These are phyloP conservation scores for Hylodesmum podocarpum DNA, from an alignment of 306 rosid genomes.

Conservation along the genomic window DNA sequence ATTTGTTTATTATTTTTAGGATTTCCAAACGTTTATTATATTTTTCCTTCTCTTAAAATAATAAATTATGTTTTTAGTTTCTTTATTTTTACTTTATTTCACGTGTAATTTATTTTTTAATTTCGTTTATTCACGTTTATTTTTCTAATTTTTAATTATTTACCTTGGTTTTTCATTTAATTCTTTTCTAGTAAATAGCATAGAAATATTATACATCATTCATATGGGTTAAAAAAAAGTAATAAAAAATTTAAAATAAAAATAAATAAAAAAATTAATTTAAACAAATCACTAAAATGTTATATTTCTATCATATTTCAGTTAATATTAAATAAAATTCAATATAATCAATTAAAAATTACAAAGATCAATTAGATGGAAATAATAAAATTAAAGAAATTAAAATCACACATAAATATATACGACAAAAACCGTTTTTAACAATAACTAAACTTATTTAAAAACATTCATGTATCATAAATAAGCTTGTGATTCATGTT, in stretches of 20 bases:
- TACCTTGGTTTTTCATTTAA: not conserved
- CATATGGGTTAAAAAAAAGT: too few relatives aligned
- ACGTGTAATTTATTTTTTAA: not conserved
- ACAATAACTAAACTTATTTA: not conserved
- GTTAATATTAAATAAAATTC: not conserved
- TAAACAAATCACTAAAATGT: not conserved
- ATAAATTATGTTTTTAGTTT: not conserved
- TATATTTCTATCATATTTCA: too few relatives aligned
- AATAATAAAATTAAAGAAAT: not conserved
- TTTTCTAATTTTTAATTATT: not conserved
- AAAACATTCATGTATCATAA: not conserved
- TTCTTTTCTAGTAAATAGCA: not conserved
- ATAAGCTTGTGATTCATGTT: not conserved
- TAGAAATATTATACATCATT: too few relatives aligned
- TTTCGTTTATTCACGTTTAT: not conserved
- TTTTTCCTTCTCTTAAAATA: too few relatives aligned
- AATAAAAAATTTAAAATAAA: too few relatives aligned
- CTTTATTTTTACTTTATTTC: not conserved
- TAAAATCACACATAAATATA: not conserved
- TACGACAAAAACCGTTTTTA: too few relatives aligned
- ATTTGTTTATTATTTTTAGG: too few relatives aligned
- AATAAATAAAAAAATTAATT: too few relatives aligned
- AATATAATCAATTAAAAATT: not conserved
- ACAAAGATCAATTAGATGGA: not conserved
- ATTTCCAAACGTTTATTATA: too few relatives aligned